Base-by-base conservation (phyloP, 331 rosid species). In the Malus hybrid region DNA sequence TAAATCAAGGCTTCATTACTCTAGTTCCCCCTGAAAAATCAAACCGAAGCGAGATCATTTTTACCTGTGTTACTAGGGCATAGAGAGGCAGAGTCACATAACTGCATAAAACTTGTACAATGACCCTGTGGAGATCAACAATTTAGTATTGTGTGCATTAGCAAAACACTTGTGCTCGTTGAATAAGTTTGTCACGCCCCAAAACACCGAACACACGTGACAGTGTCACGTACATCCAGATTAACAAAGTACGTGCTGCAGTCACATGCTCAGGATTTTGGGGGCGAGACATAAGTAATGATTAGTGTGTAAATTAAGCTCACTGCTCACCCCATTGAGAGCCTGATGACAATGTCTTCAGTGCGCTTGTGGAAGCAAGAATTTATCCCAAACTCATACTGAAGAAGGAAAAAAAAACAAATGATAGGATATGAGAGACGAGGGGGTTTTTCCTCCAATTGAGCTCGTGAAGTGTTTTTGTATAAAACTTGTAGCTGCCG, bases 31-130 rank as follows among this genome's bases (percentile, higher is more conserved):
- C 27, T 5, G 28, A 59, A 22, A 24, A 20, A 22, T 59, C 31
- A 59, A 8, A 59, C 19, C 10, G 62, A 29, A 65, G 22, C 11
- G 13, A 27, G 15, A 14, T 9, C 10, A 28, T 11, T 24, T 67
- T 80, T 18, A 88, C 96, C 88, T 88, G 97, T 63, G 94, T 91
- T 5, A 91, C 97, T 65, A 91, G 84, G 65, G 94, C 97, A 75
- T 91, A 91, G 50, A 89, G 93, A 62, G 95, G 95, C 73, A 89
- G 59, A 31, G 95, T 91, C 76, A 82, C 90, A 59, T 91, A 91
- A 67, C 97, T 91, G 82, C 92, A 87, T 5, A 91, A 31, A 77
- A 89, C 6, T 76, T 87, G 92, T 56, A 83, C 44, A 57, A 86
- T 13, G 56, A 87, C 79, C 88, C 94, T 89, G 90, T 7, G 83